These are phyloP conservation scores for Gonapodya prolifera DNA, from an alignment of 192 early-diverging fungal species.

Conservation along the genomic window DNA sequence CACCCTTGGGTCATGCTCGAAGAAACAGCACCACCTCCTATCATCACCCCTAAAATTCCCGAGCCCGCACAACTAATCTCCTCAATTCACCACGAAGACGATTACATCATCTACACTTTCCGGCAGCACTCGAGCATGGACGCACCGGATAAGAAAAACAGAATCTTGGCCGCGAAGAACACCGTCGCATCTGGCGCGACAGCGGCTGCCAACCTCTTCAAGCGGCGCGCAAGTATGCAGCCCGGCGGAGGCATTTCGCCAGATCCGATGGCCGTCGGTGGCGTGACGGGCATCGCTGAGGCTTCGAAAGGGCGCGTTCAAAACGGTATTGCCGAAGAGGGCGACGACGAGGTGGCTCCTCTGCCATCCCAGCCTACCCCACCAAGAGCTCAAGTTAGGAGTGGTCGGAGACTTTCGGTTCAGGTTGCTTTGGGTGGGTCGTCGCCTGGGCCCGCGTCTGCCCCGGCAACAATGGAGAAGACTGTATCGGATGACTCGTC, in stretches of 20 bases:
- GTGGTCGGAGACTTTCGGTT: neutral
- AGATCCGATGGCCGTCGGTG: neutral
- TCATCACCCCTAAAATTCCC: conserved; percentile 14
- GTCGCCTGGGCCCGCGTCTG: neutral
- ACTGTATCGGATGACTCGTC: neutral
- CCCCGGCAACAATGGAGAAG: neutral
- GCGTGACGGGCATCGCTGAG: neutral
- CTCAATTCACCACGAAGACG: conserved; percentile 27
- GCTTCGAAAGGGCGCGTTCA: neutral
- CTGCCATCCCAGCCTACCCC: neutral
- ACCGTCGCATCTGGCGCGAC: neutral
- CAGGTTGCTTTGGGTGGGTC: neutral
- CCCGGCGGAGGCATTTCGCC: neutral
- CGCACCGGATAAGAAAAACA: conserved; percentile 12
- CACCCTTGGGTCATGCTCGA: conserved; percentile 52
- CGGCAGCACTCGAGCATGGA: conserved; percentile 22
- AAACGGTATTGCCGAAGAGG: neutral
- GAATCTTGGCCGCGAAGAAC: neutral
- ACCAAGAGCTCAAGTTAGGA: neutral
- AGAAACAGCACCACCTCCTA: conserved; percentile 25
- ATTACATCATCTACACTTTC: conserved; percentile 31
- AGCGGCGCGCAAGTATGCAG: neutral
- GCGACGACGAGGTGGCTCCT: neutral
- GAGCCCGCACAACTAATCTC: conserved; percentile 34
- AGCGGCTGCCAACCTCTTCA: neutral